Percentiles rank a stretch among this genome's conserved stretches.
These are phyloP conservation scores for Helenozyma baotianmanensis DNA, from an alignment of 805 yeast genomes.

Conservation along the genomic window DNA sequence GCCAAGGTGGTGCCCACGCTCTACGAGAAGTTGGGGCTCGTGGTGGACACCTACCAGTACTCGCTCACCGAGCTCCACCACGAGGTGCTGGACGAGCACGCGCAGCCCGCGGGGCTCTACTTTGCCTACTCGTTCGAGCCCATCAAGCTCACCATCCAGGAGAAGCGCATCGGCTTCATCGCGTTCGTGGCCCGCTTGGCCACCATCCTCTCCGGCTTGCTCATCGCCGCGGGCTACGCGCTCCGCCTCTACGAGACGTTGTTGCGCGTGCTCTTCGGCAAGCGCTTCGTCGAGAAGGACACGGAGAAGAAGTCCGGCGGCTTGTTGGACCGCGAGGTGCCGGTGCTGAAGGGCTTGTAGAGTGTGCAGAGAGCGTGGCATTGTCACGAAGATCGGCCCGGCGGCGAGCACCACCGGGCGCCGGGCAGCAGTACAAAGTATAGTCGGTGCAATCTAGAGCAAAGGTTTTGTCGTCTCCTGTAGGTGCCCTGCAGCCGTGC, in stretches of 20 bases:
- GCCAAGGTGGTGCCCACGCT: conserved; percentile 81
- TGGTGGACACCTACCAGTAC: conserved; percentile 80
- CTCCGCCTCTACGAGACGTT: conserved; percentile 54
- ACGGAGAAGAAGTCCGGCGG: conserved; percentile 42
- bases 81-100: conserved; percentile 8
- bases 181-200: conserved; percentile 74
- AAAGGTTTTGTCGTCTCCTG: no score
- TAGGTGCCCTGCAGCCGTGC: no score
- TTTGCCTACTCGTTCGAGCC: conserved; percentile 89
- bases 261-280: conserved; percentile 53
- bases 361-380: no score
- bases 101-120: conserved; percentile 66
- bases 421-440: no score
- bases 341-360: conserved; percentile 6
- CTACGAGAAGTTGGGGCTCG: conserved; percentile 65
- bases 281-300: conserved; percentile 46
- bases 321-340: conserved; percentile 15
- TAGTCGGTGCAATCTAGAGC: no score
- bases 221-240: conserved; percentile 64
- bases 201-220: conserved; percentile 78
- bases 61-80: conserved; percentile 56
- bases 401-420: no score
- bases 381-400: no score
- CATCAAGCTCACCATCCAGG: conserved; percentile 62
- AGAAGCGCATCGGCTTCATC: conserved; percentile 68